Conservation (phyloP, 495 filamentous ascomycete genomes). For the Staphylotrichum tortipilum region DNA sequence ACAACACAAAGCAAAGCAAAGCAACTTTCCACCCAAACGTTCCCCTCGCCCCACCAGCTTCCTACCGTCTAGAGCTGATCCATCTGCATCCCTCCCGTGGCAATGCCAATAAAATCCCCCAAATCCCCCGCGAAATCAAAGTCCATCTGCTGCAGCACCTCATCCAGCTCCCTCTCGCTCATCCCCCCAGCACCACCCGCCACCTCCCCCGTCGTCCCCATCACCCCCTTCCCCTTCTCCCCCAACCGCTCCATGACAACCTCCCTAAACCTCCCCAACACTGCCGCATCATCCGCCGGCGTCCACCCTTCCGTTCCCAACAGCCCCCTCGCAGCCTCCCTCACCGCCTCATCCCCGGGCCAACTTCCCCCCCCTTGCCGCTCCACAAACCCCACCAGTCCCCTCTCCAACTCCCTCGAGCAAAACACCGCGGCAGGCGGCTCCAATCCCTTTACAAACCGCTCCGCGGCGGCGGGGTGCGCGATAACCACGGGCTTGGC, state of each 20-base stretch:
- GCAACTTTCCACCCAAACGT: background rate
- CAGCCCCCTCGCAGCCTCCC: slow-evolving; percentile 35
- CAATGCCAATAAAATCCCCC: slow-evolving; percentile 6
- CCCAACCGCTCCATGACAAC: slow-evolving; percentile 21
- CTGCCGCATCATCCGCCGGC: slow-evolving; percentile 39
- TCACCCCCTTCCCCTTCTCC: background rate
- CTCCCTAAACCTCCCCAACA: slow-evolving; percentile 42
- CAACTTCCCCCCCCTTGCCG: slow-evolving; percentile 16
- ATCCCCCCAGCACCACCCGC: background rate
- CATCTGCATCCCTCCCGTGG: slow-evolving; percentile 4
- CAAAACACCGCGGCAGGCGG: slow-evolving; percentile 42
- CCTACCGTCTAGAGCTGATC: background rate
- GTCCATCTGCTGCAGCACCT: slow-evolving; percentile 31
- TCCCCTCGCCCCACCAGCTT: background rate
- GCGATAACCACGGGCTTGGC: slow-evolving; percentile 30
- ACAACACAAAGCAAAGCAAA: background rate
- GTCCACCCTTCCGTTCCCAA: slow-evolving; percentile 31
- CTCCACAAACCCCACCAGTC: slow-evolving; percentile 34
- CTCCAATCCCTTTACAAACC: slow-evolving; percentile 30
- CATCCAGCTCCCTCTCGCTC: slow-evolving; percentile 30
- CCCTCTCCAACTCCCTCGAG: slow-evolving; percentile 43
- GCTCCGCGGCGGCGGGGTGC: slow-evolving; percentile 31
- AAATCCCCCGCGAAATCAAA: slow-evolving; percentile 27
- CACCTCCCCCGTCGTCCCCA: background rate
- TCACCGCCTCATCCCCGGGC: slow-evolving; percentile 35